Conservation (phyloP, 2,329 filamentous ascomycete genomes). For the Xylaria multiplex region DNA sequence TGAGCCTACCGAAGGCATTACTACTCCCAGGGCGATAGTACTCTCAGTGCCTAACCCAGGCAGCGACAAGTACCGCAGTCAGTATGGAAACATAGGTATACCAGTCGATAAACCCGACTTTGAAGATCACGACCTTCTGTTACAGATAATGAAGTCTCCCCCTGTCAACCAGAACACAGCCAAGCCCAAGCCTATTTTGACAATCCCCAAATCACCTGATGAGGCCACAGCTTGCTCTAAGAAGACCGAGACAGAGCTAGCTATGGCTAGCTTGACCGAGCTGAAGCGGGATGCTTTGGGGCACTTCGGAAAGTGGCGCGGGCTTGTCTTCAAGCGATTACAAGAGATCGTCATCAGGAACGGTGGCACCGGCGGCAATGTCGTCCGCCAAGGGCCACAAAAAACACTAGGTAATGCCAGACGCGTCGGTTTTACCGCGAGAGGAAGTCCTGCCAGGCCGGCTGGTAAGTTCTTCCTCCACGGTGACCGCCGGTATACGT, state of each 20-base stretch:
- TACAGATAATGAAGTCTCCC: conserved; percentile 36
- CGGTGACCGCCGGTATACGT: conserved; percentile 33
- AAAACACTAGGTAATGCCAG: conserved; percentile 49
- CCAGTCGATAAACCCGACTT: conserved; percentile 38
- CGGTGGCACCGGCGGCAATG: conserved; percentile 43
- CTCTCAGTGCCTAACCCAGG: conserved; percentile 51
- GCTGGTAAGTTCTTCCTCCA: conserved; percentile 51
- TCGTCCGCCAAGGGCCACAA: conserved; percentile 39
- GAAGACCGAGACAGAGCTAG: conserved; percentile 51
- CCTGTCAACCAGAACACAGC: conserved; percentile 12
- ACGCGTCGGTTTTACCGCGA: conserved; percentile 49
- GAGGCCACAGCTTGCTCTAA: conserved; percentile 49
- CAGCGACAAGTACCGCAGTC: conserved; percentile 46
- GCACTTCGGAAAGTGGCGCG: conserved; percentile 85
- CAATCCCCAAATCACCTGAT: conserved; percentile 47
- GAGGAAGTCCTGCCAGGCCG: conserved; percentile 47
- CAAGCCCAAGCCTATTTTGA: conserved; percentile 33
- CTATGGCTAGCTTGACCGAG: conserved; percentile 60
- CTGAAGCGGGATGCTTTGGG: conserved; percentile 75
- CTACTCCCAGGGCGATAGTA: conserved; percentile 45
- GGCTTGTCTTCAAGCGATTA: conserved; percentile 73
- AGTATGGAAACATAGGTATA: conserved; percentile 44
- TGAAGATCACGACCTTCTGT: conserved; percentile 37
- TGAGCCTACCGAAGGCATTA: conserved; percentile 42
- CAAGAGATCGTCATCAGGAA: conserved; percentile 71